Evolutionary conservation across 306 rosid species (phyloP).

Genomic region (Quercus dentata): DNA sequence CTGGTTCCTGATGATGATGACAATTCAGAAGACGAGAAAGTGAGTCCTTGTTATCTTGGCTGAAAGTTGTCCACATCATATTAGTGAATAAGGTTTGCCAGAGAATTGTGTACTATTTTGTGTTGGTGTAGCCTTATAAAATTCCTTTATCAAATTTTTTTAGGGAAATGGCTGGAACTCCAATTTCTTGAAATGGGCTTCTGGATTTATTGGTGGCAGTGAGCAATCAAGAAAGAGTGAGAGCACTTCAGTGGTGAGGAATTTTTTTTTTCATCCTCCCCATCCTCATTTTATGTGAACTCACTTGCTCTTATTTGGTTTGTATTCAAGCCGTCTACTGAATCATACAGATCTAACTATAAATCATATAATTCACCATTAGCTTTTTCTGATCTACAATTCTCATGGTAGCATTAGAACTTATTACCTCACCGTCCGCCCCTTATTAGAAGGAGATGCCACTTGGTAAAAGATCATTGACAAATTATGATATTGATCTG

Average conservation of each 20-base stretch:
- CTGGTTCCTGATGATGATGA: conserved; percentile 59
- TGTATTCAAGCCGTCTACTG: neutral
- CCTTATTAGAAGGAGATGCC: no score
- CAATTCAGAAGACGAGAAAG: conserved; percentile 48
- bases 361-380: neutral
- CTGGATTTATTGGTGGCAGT: conserved; percentile 72
- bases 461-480: neutral
- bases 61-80: neutral
- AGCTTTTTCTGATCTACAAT: neutral
- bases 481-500: neutral
- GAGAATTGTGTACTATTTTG: conserved; percentile 11
- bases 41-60: conserved; percentile 34
- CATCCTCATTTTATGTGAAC: conserved; percentile 13
- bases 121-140: neutral
- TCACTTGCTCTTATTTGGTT: conserved; percentile 8
- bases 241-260: conserved; percentile 53
- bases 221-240: conserved; percentile 57
- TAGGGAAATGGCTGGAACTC: conserved; percentile 88
- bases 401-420: neutral
- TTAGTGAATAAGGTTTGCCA: neutral
- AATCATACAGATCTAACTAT: neutral
- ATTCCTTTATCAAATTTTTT: conserved; percentile 16
- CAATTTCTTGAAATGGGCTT: conserved; percentile 87
- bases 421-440: neutral
- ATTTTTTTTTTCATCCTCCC: neutral